Evolutionary conservation across 1,284 basidiomycete species (phyloP).

Genomic region (Naganishia cerealis): DNA sequence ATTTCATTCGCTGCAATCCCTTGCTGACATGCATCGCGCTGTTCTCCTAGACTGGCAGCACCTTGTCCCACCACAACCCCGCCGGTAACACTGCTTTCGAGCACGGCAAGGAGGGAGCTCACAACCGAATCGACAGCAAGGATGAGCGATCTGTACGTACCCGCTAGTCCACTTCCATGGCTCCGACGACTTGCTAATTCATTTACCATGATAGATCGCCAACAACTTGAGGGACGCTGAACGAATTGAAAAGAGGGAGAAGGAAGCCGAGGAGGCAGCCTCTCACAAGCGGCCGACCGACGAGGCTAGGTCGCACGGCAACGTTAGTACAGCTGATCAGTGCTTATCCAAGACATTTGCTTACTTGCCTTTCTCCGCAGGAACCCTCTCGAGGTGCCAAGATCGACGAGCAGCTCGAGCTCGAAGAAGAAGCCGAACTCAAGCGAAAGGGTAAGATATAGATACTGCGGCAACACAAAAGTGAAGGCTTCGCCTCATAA

Average conservation of each 20-base stretch:
- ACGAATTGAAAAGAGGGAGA: slow-evolving; percentile 37
- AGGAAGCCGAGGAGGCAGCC: slow-evolving; percentile 36
- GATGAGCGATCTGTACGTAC: slow-evolving; percentile 36
- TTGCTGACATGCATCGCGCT: background rate
- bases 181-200: background rate
- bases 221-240: slow-evolving; percentile 38
- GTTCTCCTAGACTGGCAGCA: slow-evolving; percentile 32
- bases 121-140: slow-evolving; percentile 35
- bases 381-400: slow-evolving; percentile 64
- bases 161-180: background rate
- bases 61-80: slow-evolving; percentile 34
- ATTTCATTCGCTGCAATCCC: background rate
- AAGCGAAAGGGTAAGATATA: slow-evolving; percentile 57
- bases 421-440: slow-evolving; percentile 59
- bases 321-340: background rate
- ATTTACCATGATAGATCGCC: slow-evolving; percentile 10
- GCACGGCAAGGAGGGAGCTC: slow-evolving; percentile 34
- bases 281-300: slow-evolving; percentile 36
- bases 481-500: background rate
- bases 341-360: background rate
- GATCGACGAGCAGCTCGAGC: slow-evolving; percentile 63
- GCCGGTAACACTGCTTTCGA: slow-evolving; percentile 33
- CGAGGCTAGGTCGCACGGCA: slow-evolving; percentile 30
- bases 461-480: background rate
- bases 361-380: slow-evolving; percentile 45